phyloP scores from a whole-genome alignment of 1,284 basidiomycete species.

The Gomphus bonarii region DNA sequence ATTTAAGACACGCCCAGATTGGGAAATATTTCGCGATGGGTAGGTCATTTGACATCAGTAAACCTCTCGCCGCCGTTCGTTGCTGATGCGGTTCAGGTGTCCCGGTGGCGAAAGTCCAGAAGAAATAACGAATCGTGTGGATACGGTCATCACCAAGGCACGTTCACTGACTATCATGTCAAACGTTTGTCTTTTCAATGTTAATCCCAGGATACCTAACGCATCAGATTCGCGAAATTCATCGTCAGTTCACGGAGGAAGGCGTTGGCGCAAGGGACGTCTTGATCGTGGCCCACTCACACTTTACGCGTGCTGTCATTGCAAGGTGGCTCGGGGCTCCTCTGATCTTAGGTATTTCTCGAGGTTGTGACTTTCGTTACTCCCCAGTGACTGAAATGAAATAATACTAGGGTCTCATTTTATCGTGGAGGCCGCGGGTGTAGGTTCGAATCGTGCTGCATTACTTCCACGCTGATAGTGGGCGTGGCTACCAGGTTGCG shows the following conservation, averaged over 20 bases:
- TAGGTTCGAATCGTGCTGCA: constrained; percentile 26
- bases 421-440: constrained; percentile 72
- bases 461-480: constrained; percentile 4
- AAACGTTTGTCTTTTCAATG: not conserved
- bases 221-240: constrained; percentile 61
- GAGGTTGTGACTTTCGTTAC: not conserved
- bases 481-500: constrained; percentile 37
- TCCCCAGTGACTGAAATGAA: not conserved
- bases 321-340: constrained; percentile 70
- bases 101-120: constrained; percentile 78
- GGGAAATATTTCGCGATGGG: constrained; percentile 82
- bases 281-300: constrained; percentile 69
- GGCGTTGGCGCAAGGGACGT: constrained; percentile 59
- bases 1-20: constrained; percentile 49
- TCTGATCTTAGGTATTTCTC: constrained; percentile 45
- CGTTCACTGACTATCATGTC: constrained; percentile 7
- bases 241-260: constrained; percentile 60
- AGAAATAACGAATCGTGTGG: constrained; percentile 73
- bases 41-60: constrained; percentile 21
- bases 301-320: constrained; percentile 80
- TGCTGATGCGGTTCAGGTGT: constrained; percentile 38
- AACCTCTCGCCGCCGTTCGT: not conserved
- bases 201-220: no score
- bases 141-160: constrained; percentile 63
- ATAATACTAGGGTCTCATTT: constrained; percentile 53